Conservation (phyloP, 176 grass and related monocot species). For the Oryza rufipogon region DNA sequence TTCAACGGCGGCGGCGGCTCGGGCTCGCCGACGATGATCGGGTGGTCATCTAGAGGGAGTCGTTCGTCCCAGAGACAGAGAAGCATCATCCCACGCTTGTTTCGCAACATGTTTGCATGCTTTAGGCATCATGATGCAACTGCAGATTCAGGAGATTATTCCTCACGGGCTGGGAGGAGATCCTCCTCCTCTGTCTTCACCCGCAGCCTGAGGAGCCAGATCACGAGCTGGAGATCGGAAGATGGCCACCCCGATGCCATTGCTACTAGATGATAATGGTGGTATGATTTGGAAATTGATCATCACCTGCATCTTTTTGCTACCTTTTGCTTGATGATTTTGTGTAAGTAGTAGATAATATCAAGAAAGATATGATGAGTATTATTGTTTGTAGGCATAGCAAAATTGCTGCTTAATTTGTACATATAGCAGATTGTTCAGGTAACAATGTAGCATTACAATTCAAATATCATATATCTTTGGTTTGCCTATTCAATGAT, state of each 20-base stretch:
- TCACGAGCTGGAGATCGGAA: conserved; percentile 48
- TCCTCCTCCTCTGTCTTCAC: conserved; percentile 15
- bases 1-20: no score
- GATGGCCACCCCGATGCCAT: conserved; percentile 39
- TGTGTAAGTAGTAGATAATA: neutral
- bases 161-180: conserved; percentile 25
- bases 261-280: conserved; percentile 40
- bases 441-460: conserved; percentile 19
- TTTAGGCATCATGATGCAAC: conserved; percentile 26
- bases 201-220: conserved; percentile 43
- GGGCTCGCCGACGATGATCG: no score
- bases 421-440: conserved; percentile 23
- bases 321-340: conserved; percentile 25
- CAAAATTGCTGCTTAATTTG: conserved; percentile 3
- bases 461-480: neutral
- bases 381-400: neutral
- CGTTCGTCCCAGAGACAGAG: no score
- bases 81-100: conserved; percentile 31
- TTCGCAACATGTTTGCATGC: conserved; percentile 54
- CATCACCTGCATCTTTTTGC: conserved; percentile 7
- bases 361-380: neutral
- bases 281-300: neutral
- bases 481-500: neutral
- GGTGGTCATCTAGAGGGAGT: no score
- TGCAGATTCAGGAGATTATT: neutral